phyloP scores from a whole-genome alignment of 139 green algal species.

The Axilococcus clingmanii region DNA sequence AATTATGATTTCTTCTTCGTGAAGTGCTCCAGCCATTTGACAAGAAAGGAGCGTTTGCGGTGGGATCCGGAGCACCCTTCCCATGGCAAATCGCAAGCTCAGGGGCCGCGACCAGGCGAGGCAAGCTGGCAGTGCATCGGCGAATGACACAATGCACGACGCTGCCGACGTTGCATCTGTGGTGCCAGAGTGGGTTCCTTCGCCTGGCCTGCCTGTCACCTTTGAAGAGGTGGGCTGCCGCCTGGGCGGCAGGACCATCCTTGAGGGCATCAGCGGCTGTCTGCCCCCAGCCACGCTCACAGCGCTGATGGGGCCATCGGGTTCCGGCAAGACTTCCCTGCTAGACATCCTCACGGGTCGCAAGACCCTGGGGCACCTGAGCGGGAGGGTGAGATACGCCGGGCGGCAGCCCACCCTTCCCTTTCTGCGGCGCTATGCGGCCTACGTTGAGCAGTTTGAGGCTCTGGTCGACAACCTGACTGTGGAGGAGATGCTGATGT shows the following conservation, averaged over 20 bases:
- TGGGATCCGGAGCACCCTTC: no score
- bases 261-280: neutral
- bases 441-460: conserved; percentile 1
- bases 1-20: no score
- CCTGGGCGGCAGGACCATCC: neutral
- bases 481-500: neutral
- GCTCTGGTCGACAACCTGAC: neutral
- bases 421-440: neutral
- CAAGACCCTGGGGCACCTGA: neutral
- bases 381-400: neutral
- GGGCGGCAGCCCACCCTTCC: neutral
- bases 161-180: no score
- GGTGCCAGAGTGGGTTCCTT: no score
- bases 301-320: neutral
- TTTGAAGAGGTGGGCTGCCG: no score
- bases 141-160: no score
- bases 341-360: neutral
- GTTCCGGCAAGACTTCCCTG: neutral
- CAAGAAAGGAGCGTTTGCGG: no score
- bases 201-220: no score
- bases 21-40: no score
- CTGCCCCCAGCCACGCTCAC: neutral
- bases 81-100: no score
- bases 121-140: no score
- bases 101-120: no score